These are phyloP conservation scores for Cryptosporidium ubiquitum DNA, from an alignment of 169 alveolate genomes.

Conservation along the genomic window DNA sequence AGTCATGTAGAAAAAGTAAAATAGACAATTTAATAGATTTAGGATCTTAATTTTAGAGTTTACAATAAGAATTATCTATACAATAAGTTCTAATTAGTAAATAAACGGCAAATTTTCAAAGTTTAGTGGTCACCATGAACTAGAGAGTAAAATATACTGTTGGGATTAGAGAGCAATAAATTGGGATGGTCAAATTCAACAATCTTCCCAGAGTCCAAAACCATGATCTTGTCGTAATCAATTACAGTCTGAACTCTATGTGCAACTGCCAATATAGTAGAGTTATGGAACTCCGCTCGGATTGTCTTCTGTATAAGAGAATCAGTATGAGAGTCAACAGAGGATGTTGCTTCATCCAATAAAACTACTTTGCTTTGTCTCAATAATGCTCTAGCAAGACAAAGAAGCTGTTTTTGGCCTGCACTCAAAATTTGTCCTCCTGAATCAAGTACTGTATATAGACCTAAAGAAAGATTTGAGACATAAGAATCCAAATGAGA, in stretches of 20 bases:
- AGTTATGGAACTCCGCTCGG: constrained; percentile 75
- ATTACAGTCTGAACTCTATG: constrained; percentile 86
- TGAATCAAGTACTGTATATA: constrained; percentile 79
- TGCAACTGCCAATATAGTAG: constrained; percentile 86
- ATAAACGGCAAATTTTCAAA: not conserved
- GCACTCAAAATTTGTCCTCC: constrained; percentile 82
- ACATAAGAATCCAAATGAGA: constrained; percentile 59
- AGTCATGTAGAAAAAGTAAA: not conserved
- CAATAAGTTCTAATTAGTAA: not conserved
- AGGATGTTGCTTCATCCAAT: constrained; percentile 88
- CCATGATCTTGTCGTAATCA: constrained; percentile 84
- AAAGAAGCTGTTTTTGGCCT: constrained; percentile 89
- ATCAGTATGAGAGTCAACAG: constrained; percentile 85
- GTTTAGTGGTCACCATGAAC: constrained; percentile 27
- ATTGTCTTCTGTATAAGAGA: constrained; percentile 78
- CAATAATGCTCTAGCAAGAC: constrained; percentile 87
- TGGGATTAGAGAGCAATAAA: constrained; percentile 37
- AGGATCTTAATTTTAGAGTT: not conserved
- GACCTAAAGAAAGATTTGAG: constrained; percentile 66
- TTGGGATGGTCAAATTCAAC: constrained; percentile 84
- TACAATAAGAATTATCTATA: not conserved
- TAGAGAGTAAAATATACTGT: constrained; percentile 55
- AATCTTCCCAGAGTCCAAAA: constrained; percentile 84
- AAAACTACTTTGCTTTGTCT: constrained; percentile 83
- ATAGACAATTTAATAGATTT: not conserved